These are phyloP conservation scores for Coprinellus aureogranulatus DNA, from an alignment of 768 basidiomycete species.

Conservation along the genomic window DNA sequence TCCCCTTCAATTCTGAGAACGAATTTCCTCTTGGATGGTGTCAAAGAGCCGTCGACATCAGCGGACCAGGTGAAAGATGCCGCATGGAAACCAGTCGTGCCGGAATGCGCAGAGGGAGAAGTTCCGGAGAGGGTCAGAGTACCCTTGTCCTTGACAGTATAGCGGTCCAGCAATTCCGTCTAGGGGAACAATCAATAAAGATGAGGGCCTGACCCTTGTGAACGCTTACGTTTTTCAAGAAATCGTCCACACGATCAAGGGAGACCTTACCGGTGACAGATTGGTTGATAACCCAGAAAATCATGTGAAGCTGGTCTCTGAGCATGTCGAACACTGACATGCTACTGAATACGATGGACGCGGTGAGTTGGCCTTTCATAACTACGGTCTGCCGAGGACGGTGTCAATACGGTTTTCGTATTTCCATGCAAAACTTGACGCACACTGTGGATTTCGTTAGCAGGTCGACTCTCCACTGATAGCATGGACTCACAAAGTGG, in stretches of 20 bases:
- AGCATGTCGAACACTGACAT: slow-evolving; percentile 68
- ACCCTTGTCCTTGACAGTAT: slow-evolving; percentile 16
- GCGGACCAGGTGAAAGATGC: slow-evolving; percentile 58
- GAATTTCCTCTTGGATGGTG: slow-evolving; percentile 50
- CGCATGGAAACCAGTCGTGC: slow-evolving; percentile 47
- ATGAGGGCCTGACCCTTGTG: too few relatives aligned
- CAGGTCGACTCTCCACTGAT: background rate
- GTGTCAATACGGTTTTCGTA: too few relatives aligned
- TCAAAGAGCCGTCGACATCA: slow-evolving; percentile 26
- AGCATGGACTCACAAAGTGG: slow-evolving; percentile 43
- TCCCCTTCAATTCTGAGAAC: slow-evolving; percentile 50
- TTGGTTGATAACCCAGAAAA: slow-evolving; percentile 27
- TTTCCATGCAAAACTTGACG: background rate
- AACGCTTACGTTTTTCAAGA: slow-evolving; percentile 33
- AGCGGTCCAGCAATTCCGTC: slow-evolving; percentile 48
- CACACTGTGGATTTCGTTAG: slow-evolving; percentile 8
- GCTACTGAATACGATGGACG: slow-evolving; percentile 48
- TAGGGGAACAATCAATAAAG: slow-evolving; percentile 13
- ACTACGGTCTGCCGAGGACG: slow-evolving; percentile 30
- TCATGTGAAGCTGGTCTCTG: slow-evolving; percentile 46
- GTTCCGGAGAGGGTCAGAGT: slow-evolving; percentile 12
- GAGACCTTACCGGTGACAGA: slow-evolving; percentile 55
- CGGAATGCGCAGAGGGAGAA: slow-evolving; percentile 11
- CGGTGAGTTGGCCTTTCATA: slow-evolving; percentile 35
- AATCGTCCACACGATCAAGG: slow-evolving; percentile 49